Percentiles rank a stretch among this genome's conserved stretches.
Evolutionary conservation across 768 basidiomycete genomes (phyloP).

Genomic region (Trametes gibbosa): DNA sequence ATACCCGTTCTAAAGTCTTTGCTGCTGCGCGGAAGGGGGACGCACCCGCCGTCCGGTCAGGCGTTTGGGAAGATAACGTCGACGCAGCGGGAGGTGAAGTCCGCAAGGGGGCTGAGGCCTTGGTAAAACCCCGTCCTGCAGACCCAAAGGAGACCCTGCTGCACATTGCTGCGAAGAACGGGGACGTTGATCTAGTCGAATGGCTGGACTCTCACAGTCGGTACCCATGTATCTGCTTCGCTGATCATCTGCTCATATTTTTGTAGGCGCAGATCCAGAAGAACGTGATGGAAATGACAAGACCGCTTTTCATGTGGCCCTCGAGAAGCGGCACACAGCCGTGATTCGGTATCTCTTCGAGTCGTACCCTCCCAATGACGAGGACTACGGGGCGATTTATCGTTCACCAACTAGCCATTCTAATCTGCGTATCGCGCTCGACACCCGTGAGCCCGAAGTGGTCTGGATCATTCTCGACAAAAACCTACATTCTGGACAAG

Average conservation of each 20-base stretch:
- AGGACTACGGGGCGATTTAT: slow-evolving; percentile 52
- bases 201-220: slow-evolving; percentile 75
- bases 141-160: slow-evolving; percentile 68
- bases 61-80: slow-evolving; percentile 65
- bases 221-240: slow-evolving; percentile 26
- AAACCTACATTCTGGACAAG: slow-evolving; percentile 45
- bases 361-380: slow-evolving; percentile 51
- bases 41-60: slow-evolving; percentile 52
- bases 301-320: slow-evolving; percentile 67
- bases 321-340: slow-evolving; percentile 49
- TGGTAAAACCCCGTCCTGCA: slow-evolving; percentile 42
- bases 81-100: slow-evolving; percentile 73
- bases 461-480: slow-evolving; percentile 64
- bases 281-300: slow-evolving; percentile 58
- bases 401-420: slow-evolving; percentile 38
- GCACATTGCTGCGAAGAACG: slow-evolving; percentile 60
- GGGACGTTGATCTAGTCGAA: slow-evolving; percentile 54
- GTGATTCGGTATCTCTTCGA: slow-evolving; percentile 63
- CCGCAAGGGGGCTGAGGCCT: slow-evolving; percentile 51
- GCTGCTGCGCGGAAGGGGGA: slow-evolving; percentile 60
- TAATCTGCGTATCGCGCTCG: slow-evolving; percentile 54
- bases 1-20: slow-evolving; percentile 59
- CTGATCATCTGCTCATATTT: slow-evolving; percentile 7
- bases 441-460: slow-evolving; percentile 59
- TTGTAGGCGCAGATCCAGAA: slow-evolving; percentile 67